Evolutionary conservation across 1,284 basidiomycete genomes (phyloP), one percentile per base, ranked within the genome.

Genomic region (Leccinum fallax): DNA sequence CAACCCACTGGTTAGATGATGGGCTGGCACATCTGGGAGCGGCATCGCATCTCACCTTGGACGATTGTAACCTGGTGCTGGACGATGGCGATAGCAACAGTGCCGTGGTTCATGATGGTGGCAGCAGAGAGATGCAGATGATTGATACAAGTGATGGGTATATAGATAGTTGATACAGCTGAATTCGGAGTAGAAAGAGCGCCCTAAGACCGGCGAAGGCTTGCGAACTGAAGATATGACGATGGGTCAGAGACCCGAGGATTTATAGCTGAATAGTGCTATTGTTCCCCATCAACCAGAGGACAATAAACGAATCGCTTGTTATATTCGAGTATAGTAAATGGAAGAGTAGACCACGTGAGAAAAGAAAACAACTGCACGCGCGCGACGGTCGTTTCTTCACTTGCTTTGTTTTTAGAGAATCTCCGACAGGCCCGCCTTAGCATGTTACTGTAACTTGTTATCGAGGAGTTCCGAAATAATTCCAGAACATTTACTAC

Each of bases 41-140:
- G 19, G 9, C 30, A 30, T 30, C 30, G 3, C 30, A 21, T 53
- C 73, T 62, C 66, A 87, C 87, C 83, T 84, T 87, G 83, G 36
- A 89, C 83, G 62, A 89, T 70, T 78, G 83, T 83, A 26, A 90
- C 83, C 69, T 86, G 83, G 66, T 81, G 83, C 65, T 85, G 83
- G 55, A 90, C 85, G 61, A 89, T 70, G 30, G 88, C 88, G 61
- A 90, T 81, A 58, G 86, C 88, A 61, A 89, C 75, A 51, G 82
- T 80, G 57, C 87, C 85, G 69, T 82, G 75, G 65, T 83, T 77
- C 80, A 89, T 80, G 76, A 80, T 82, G 30, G 10, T 30, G 30
- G 26, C 26, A 26, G 26, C 26, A 1, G 26, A 26, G 26, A 26
- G 26, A 26, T 26, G 26, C 26, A 26, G 26, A 26, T 26, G 26